A percentile compares a stretch with the other conserved stretches of the same genome.
Conservation (phyloP, 148 eudicot species). For the Cornus suecica region DNA sequence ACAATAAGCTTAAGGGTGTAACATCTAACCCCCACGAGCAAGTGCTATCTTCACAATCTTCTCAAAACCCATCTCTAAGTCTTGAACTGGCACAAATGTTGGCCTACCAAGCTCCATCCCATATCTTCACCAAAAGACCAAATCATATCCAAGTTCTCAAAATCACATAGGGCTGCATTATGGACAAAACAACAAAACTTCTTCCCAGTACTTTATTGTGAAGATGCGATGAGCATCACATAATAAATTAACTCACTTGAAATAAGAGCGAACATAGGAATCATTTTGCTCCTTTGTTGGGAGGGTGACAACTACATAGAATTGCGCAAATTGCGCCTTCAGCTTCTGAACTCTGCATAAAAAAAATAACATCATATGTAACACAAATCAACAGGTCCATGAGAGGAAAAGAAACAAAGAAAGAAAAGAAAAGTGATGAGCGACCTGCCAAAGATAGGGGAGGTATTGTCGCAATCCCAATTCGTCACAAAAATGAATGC, state of each 20-base stretch:
- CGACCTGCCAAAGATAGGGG: conserved; percentile 63
- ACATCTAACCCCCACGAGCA: conserved; percentile 76
- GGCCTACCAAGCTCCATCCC: conserved; percentile 83
- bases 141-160: conserved; percentile 6
- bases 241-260: conserved; percentile 50
- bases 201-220: too few relatives aligned
- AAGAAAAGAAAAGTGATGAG: conserved; percentile 1
- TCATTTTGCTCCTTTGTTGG: conserved; percentile 83
- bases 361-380: conserved; percentile 18
- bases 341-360: conserved; percentile 66
- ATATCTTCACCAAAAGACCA: conserved; percentile 43
- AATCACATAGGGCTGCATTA: neutral
- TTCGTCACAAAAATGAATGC: conserved; percentile 80
- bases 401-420: conserved; percentile 8
- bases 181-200: neutral
- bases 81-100: conserved; percentile 69
- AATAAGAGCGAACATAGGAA: conserved; percentile 70
- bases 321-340: conserved; percentile 79
- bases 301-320: conserved; percentile 78
- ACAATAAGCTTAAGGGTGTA: conserved; percentile 6
- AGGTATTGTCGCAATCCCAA: conserved; percentile 47
- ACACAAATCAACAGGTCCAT: neutral
- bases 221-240: neutral
- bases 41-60: conserved; percentile 86
- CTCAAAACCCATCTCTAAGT: conserved; percentile 92